A percentile compares a stretch with the other conserved stretches of the same genome.
Conservation (phyloP, 2,329 filamentous ascomycete species). For the Phoma herbarum region DNA sequence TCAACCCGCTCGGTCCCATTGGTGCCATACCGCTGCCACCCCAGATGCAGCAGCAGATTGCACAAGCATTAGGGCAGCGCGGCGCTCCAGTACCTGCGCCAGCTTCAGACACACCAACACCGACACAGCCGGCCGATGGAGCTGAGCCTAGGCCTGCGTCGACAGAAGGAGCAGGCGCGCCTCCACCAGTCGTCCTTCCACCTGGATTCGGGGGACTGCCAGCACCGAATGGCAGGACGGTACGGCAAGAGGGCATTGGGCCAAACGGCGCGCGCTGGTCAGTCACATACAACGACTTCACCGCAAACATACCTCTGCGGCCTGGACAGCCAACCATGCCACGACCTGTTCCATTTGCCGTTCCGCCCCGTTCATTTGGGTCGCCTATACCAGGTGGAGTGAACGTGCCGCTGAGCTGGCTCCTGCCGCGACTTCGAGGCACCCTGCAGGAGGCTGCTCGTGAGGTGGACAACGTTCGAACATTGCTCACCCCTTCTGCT, state of each 20-base stretch:
- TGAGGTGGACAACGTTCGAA: conserved; percentile 45
- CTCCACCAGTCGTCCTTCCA: not conserved
- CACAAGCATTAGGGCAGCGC: conserved; percentile 35
- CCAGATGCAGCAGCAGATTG: conserved; percentile 36
- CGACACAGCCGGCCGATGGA: conserved; percentile 11
- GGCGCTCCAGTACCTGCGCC: conserved; percentile 18
- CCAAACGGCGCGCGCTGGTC: conserved; percentile 64
- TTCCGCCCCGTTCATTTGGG: conserved; percentile 27
- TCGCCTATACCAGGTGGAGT: conserved; percentile 26
- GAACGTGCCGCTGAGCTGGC: conserved; percentile 26
- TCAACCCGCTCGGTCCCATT: conserved; percentile 24
- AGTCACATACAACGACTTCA: conserved; percentile 61
- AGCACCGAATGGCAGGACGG: conserved; percentile 50
- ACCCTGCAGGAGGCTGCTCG: conserved; percentile 40
- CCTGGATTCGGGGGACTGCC: not conserved
- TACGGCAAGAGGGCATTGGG: conserved; percentile 60
- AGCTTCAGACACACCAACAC: conserved; percentile 2
- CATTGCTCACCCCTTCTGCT: conserved; percentile 23
- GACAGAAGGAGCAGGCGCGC: not conserved
- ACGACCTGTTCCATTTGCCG: conserved; percentile 34
- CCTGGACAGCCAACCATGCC: conserved; percentile 36
- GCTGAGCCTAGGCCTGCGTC: not conserved
- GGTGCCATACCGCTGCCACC: conserved; percentile 32
- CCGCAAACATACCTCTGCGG: conserved; percentile 35
- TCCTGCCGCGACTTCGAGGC: conserved; percentile 32